Conservation (phyloP, 73 alveolate species). For the Blepharisma stoltei region DNA sequence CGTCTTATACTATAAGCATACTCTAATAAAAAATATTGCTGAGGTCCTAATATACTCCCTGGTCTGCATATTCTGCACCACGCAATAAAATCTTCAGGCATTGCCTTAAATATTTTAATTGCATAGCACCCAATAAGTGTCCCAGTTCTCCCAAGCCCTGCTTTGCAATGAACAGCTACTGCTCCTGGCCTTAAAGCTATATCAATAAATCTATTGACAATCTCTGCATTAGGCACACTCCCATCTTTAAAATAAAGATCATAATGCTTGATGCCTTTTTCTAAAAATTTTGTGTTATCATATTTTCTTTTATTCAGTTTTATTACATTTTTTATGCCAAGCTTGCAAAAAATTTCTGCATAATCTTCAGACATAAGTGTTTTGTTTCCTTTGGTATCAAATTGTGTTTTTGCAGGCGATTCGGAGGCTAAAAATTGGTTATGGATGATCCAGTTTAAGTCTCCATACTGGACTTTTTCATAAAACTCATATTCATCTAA, state of each 20-base stretch:
- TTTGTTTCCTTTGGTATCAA: slow-evolving; percentile 51
- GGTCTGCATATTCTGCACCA: slow-evolving; percentile 80
- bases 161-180: slow-evolving; percentile 89
- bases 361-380: slow-evolving; percentile 79
- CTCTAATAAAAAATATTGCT: slow-evolving; percentile 46
- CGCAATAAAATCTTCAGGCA: slow-evolving; percentile 78
- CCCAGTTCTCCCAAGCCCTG: slow-evolving; percentile 92
- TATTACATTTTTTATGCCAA: slow-evolving; percentile 57
- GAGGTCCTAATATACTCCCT: slow-evolving; percentile 82
- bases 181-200: slow-evolving; percentile 68
- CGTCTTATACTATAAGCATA: background rate
- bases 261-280: slow-evolving; percentile 61
- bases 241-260: slow-evolving; percentile 80
- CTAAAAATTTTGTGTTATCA: slow-evolving; percentile 42
- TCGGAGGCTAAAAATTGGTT: slow-evolving; percentile 40
- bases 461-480: slow-evolving; percentile 54
- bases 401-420: slow-evolving; percentile 29
- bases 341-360: slow-evolving; percentile 61
- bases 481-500: slow-evolving; percentile 43
- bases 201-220: slow-evolving; percentile 53
- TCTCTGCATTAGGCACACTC: slow-evolving; percentile 63
- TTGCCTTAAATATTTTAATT: slow-evolving; percentile 67
- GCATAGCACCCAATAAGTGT: slow-evolving; percentile 85
- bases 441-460: slow-evolving; percentile 64
- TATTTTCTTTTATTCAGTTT: slow-evolving; percentile 68